These are phyloP conservation scores for Tylopilus cervinicoccineus DNA, from an alignment of 768 basidiomycete genomes.

Conservation along the genomic window DNA sequence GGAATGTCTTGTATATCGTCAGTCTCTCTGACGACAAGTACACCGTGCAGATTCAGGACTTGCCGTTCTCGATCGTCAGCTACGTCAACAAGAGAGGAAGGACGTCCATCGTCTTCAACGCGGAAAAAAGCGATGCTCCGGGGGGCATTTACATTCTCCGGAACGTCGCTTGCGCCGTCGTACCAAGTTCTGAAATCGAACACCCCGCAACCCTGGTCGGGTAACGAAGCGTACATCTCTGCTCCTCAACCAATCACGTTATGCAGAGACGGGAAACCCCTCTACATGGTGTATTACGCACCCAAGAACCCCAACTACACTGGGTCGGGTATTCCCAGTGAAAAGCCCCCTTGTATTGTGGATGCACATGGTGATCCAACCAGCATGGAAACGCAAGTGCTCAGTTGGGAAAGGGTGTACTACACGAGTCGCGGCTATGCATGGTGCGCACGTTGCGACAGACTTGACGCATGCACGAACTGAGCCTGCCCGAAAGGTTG, in stretches of 20 bases:
- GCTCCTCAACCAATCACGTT: constrained; percentile 47
- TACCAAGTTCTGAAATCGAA: constrained; percentile 23
- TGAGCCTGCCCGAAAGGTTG: constrained; percentile 37
- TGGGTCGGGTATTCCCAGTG: constrained; percentile 42
- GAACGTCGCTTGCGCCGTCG: constrained; percentile 20
- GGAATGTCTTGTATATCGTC: constrained; percentile 33
- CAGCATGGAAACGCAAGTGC: constrained; percentile 37
- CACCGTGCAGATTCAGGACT: constrained; percentile 25
- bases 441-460: constrained; percentile 43
- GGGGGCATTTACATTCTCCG: constrained; percentile 26
- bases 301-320: constrained; percentile 62
- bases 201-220: constrained; percentile 13
- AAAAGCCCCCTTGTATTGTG: constrained; percentile 67
- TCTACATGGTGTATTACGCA: constrained; percentile 64
- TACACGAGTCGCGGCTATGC: constrained; percentile 70
- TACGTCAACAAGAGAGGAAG: constrained; percentile 24
- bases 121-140: constrained; percentile 29
- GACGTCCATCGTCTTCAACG: constrained; percentile 32
- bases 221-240: constrained; percentile 37
- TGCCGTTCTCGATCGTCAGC: constrained; percentile 32
- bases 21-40: constrained; percentile 22
- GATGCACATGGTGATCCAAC: constrained; percentile 75
- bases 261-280: constrained; percentile 30
- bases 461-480: neutral
- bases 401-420: constrained; percentile 56